Conservation (phyloP, 2,329 filamentous ascomycete genomes). For the Talaromyces sp. region DNA sequence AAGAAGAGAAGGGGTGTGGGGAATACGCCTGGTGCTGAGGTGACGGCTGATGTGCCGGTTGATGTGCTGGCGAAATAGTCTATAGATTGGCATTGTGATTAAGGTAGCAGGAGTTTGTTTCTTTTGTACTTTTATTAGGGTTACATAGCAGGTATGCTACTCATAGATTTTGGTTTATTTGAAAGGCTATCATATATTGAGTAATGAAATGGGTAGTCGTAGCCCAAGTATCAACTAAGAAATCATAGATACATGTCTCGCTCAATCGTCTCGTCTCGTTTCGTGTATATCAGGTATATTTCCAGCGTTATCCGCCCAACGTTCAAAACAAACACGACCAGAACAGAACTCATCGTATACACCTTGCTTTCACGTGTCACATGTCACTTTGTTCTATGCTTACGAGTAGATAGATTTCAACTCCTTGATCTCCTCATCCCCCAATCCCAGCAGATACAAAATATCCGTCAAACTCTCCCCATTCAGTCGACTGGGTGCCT, state of each 20-base stretch:
- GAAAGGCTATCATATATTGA: not conserved
- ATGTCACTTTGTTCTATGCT: not conserved
- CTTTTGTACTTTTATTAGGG: not conserved
- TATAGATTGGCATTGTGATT: not conserved
- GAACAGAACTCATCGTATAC: not conserved
- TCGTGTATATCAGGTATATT: not conserved
- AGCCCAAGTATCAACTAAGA: not conserved
- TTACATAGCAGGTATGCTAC: not conserved
- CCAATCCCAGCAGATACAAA: conserved; percentile 57
- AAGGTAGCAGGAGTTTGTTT: not conserved
- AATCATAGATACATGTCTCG: conserved; percentile 5
- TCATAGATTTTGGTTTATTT: not conserved
- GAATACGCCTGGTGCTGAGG: conserved; percentile 19
- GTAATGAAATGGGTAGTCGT: conserved; percentile 2
- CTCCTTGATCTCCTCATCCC: conserved; percentile 50
- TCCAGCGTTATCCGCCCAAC: not conserved
- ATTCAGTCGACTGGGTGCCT: conserved; percentile 61
- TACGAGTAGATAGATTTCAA: conserved; percentile 27
- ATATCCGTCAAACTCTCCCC: conserved; percentile 58
- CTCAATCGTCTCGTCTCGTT: not conserved
- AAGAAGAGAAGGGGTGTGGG: conserved; percentile 63
- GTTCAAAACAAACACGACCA: not conserved
- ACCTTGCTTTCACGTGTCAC: not conserved
- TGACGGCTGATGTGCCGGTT: conserved; percentile 24
- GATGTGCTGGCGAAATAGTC: not conserved